Percentiles rank a stretch among this genome's conserved stretches.
These are phyloP conservation scores for Geoglossum cookeanum DNA, from an alignment of 2,329 filamentous ascomycete species.

Conservation along the genomic window DNA sequence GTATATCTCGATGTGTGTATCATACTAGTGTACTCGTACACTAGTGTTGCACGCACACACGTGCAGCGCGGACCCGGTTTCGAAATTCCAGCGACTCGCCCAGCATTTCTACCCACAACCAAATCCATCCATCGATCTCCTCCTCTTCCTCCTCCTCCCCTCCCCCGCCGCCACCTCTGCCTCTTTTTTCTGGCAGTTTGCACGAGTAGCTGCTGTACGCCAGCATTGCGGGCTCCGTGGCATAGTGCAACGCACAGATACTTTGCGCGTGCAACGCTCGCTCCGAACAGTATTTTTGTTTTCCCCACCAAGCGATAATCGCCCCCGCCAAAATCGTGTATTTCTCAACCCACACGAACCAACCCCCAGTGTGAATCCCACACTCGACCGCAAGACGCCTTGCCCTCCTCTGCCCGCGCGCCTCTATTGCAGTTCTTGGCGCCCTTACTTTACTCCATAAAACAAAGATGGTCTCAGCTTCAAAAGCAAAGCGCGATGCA, in stretches of 20 bases:
- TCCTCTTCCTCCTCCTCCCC: too few relatives aligned
- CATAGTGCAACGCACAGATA: background rate
- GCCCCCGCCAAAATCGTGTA: background rate
- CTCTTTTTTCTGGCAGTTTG: too few relatives aligned
- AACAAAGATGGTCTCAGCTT: constrained; percentile 43
- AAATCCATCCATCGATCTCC: too few relatives aligned
- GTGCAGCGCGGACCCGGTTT: too few relatives aligned
- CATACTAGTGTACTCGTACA: too few relatives aligned
- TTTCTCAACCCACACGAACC: background rate
- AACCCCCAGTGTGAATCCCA: background rate
- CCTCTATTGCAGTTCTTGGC: background rate
- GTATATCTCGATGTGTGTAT: too few relatives aligned
- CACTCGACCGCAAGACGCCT: background rate
- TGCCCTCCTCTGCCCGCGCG: background rate
- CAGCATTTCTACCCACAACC: background rate
- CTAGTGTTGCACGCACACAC: too few relatives aligned
- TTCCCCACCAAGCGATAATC: constrained; percentile 1
- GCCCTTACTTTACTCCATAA: background rate
- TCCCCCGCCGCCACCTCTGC: background rate
- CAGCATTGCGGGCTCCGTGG: background rate
- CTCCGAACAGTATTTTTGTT: background rate
- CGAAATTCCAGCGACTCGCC: too few relatives aligned
- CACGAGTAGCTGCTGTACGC: background rate
- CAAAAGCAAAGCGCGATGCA: constrained; percentile 47
- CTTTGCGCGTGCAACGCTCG: too few relatives aligned